Percentiles rank a stretch among this genome's conserved stretches.
phyloP scores from a whole-genome alignment of 2,329 filamentous ascomycete species.

The Colletotrichum coccodes region DNA sequence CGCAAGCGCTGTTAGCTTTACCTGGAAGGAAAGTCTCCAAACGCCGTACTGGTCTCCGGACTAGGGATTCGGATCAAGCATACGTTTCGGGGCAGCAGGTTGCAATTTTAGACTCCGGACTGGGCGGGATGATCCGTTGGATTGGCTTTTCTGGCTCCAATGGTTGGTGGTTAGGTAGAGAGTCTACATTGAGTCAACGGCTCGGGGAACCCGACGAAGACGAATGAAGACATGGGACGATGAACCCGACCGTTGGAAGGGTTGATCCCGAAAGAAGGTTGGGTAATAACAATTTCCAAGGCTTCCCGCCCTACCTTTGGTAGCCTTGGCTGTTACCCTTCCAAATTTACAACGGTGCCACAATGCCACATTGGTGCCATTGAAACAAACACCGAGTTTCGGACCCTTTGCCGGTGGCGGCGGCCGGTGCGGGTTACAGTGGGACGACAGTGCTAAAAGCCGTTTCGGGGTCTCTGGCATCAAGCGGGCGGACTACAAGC shows the following conservation, averaged over 20 bases:
- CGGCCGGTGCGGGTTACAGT: neutral
- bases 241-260: neutral
- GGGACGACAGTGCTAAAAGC: neutral
- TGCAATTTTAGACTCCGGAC: neutral
- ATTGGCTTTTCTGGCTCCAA: neutral
- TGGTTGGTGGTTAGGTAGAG: neutral
- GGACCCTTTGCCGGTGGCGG: constrained; percentile 15
- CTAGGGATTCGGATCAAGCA: neutral
- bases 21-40: neutral
- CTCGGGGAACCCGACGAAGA: neutral
- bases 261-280: neutral
- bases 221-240: constrained; percentile 2
- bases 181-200: neutral
- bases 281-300: neutral
- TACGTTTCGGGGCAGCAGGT: constrained; percentile 10
- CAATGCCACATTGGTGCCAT: neutral
- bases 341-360: neutral
- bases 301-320: neutral
- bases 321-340: neutral
- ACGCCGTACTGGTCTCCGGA: neutral
- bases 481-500: neutral
- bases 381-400: constrained; percentile 32
- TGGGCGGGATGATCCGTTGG: neutral
- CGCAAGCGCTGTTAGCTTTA: neutral
- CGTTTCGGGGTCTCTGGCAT: neutral